Percentiles rank a stretch among this genome's conserved stretches.
These are phyloP conservation scores for Phytophthora cactorum DNA, from an alignment of 352 stramenopile species.

Conservation along the genomic window DNA sequence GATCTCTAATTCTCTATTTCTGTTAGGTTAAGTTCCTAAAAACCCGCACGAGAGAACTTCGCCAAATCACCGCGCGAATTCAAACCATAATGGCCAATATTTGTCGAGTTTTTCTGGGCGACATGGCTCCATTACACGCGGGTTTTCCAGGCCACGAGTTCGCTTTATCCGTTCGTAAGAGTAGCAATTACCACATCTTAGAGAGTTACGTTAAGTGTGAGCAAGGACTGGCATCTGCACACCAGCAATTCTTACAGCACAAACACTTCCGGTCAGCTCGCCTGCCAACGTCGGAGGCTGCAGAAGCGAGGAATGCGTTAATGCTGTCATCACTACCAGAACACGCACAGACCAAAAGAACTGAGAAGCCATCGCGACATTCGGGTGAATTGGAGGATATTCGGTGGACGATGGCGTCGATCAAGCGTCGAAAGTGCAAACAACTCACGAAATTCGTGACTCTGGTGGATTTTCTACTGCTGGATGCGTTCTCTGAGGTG, in stretches of 20 bases:
- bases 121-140: constrained; percentile 40
- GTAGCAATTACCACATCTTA: constrained; percentile 70
- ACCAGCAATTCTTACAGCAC: constrained; percentile 53
- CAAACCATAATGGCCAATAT: constrained; percentile 47
- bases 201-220: constrained; percentile 59
- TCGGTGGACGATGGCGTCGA: constrained; percentile 74
- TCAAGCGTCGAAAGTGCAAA: constrained; percentile 59
- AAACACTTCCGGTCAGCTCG: constrained; percentile 52
- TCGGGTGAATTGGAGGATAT: constrained; percentile 56
- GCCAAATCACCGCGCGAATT: constrained; percentile 25
- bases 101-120: constrained; percentile 47
- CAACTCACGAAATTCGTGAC: constrained; percentile 63
- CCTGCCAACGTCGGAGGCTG: constrained; percentile 13
- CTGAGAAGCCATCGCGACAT: neutral
- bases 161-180: constrained; percentile 58
- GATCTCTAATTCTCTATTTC: neutral
- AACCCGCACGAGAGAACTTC: constrained; percentile 38
- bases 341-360: constrained; percentile 16
- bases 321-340: constrained; percentile 10
- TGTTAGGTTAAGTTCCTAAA: constrained; percentile 25
- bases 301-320: constrained; percentile 29
- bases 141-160: constrained; percentile 62
- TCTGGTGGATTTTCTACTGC: constrained; percentile 62
- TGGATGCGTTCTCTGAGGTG: constrained; percentile 50
- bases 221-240: constrained; percentile 53